A percentile compares a stretch with the other conserved stretches of the same genome.
These are phyloP conservation scores for Ogataea philodendri DNA, from an alignment of 805 yeast species.

Conservation along the genomic window DNA sequence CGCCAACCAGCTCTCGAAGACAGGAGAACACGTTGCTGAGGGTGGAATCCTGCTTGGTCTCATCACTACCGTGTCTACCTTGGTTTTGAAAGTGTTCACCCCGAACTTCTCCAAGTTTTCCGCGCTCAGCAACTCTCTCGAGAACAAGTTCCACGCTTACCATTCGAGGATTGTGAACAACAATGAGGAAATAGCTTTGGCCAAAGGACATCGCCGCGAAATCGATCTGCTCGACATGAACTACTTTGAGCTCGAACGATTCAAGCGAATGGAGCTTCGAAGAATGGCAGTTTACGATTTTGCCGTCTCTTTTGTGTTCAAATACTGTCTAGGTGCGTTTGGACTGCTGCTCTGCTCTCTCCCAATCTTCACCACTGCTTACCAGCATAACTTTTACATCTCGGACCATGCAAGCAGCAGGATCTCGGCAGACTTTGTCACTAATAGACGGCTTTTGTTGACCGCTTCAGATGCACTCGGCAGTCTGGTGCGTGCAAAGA, in stretches of 20 bases:
- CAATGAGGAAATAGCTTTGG: constrained; percentile 83
- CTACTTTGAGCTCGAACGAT: constrained; percentile 77
- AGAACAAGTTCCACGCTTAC: constrained; percentile 77
- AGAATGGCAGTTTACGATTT: constrained; percentile 74
- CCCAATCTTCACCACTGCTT: constrained; percentile 62
- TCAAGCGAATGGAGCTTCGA: constrained; percentile 70
- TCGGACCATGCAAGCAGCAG: constrained; percentile 34
- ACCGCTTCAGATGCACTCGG: constrained; percentile 89
- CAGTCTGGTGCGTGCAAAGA: constrained; percentile 78
- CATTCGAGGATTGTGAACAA: constrained; percentile 79
- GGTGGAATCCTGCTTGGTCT: constrained; percentile 76
- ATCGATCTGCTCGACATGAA: constrained; percentile 71
- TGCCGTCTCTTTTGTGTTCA: constrained; percentile 83
- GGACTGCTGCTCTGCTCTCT: constrained; percentile 85
- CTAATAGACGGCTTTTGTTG: constrained; percentile 79
- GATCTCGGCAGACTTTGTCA: constrained; percentile 79
- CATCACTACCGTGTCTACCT: constrained; percentile 77
- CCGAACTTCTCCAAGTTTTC: constrained; percentile 88
- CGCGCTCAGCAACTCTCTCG: constrained; percentile 70
- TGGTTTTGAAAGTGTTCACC: constrained; percentile 67
- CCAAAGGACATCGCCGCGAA: constrained; percentile 80
- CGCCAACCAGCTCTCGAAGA: constrained; percentile 68
- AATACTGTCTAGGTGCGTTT: constrained; percentile 94
- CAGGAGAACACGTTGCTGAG: constrained; percentile 71
- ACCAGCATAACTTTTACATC: constrained; percentile 41